These are phyloP conservation scores for Volvariella volvacea DNA, from an alignment of 1,284 basidiomycete genomes.

Conservation along the genomic window DNA sequence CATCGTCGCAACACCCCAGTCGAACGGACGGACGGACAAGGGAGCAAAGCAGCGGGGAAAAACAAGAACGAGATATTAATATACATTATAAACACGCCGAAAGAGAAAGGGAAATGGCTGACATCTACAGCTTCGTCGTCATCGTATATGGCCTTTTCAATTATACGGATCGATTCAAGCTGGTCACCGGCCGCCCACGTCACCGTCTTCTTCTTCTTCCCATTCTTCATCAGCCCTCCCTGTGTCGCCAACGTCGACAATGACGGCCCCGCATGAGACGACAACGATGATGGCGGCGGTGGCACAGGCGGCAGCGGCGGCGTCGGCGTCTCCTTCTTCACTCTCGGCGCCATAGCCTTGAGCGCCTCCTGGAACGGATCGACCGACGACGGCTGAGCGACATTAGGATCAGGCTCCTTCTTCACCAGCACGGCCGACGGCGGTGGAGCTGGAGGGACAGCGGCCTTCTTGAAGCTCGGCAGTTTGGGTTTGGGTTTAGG, in stretches of 20 bases:
- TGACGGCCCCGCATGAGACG: no score
- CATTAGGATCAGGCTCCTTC: conserved; percentile 48
- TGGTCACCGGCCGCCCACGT: conserved; percentile 68
- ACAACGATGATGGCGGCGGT: no score
- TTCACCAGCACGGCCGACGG: conserved; percentile 28
- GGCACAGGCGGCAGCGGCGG: conserved; percentile 29
- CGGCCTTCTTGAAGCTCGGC: conserved; percentile 75
- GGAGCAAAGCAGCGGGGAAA: conserved; percentile 7
- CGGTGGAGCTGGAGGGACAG: conserved; percentile 18
- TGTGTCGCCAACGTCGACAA: conserved; percentile 23
- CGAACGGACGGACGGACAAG: no score
- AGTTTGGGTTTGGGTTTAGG: conserved; percentile 76
- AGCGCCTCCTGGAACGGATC: conserved; percentile 78
- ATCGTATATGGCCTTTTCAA: conserved; percentile 79
- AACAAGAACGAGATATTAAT: conserved; percentile 40
- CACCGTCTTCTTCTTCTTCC: conserved; percentile 68
- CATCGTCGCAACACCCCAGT: no score
- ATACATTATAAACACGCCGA: conserved; percentile 41
- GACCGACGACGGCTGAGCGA: conserved; percentile 70
- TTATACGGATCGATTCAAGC: conserved; percentile 66
- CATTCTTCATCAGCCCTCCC: conserved; percentile 28
- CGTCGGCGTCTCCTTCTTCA: conserved; percentile 45
- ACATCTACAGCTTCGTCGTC: conserved; percentile 72
- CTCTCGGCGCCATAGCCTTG: conserved; percentile 57
- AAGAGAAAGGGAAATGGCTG: conserved; percentile 39